Evolutionary conservation across 2,329 filamentous ascomycete species (phyloP).

Genomic region (Calonectria fujianensis): DNA sequence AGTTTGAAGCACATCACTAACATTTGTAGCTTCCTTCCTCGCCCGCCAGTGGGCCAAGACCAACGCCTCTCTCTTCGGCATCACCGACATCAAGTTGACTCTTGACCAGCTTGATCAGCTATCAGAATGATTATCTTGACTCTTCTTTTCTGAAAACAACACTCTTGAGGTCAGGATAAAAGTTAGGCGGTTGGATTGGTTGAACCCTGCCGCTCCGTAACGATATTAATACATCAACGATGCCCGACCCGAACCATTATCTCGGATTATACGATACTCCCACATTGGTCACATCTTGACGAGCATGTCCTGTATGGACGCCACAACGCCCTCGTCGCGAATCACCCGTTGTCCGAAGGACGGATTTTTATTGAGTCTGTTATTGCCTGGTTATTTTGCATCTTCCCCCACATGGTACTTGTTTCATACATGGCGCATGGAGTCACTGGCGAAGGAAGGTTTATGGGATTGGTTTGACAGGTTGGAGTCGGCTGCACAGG

Average conservation of each 20-base stretch:
- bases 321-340: constrained; percentile 50
- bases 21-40: constrained; percentile 87
- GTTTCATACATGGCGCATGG: constrained; percentile 65
- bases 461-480: constrained; percentile 60
- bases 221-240: constrained; percentile 60
- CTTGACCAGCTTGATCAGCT: constrained; percentile 74
- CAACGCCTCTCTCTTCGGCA: constrained; percentile 76
- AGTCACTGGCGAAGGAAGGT: constrained; percentile 62
- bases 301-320: constrained; percentile 43
- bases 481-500: constrained; percentile 61
- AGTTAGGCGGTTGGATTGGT: constrained; percentile 57
- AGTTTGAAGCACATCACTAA: background rate
- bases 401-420: constrained; percentile 61
- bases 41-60: constrained; percentile 96
- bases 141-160: constrained; percentile 41
- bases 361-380: constrained; percentile 51
- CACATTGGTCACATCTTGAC: constrained; percentile 44
- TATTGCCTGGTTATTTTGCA: constrained; percentile 59
- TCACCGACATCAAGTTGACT: constrained; percentile 69
- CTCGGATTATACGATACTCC: constrained; percentile 52
- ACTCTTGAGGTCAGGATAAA: constrained; percentile 55
- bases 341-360: constrained; percentile 54
- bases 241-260: constrained; percentile 48
- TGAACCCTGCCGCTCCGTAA: constrained; percentile 53
- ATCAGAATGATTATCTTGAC: constrained; percentile 56